phyloP scores from a whole-genome alignment of 352 stramenopile genomes.

The Phytophthora rubi region DNA sequence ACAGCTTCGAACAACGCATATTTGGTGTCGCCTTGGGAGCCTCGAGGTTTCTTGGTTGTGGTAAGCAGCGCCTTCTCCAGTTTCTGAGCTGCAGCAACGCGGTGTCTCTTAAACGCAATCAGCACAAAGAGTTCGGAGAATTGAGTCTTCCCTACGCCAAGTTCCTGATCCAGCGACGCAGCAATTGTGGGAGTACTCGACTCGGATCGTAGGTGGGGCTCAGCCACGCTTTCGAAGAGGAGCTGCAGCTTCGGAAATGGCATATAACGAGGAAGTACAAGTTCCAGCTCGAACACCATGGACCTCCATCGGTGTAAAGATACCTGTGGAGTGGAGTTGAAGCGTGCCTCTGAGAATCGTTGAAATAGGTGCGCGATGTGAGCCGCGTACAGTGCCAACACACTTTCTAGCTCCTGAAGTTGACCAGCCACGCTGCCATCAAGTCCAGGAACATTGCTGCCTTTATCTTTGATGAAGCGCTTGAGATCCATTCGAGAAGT shows the following conservation, averaged over 20 bases:
- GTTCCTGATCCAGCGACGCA: slow-evolving; percentile 25
- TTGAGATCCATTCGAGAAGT: slow-evolving; percentile 22
- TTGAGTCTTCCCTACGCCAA: slow-evolving; percentile 27
- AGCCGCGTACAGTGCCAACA: slow-evolving; percentile 50
- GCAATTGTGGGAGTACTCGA: neutral
- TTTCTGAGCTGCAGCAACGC: slow-evolving; percentile 11
- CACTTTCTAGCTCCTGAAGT: slow-evolving; percentile 38
- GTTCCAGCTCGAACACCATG: slow-evolving; percentile 42
- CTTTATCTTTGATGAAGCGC: slow-evolving; percentile 3
- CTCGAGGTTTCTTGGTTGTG: slow-evolving; percentile 4
- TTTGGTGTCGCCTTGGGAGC: neutral
- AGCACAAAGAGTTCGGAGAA: slow-evolving; percentile 43
- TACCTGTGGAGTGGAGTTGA: slow-evolving; percentile 36
- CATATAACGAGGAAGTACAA: slow-evolving; percentile 36
- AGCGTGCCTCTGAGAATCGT: slow-evolving; percentile 37
- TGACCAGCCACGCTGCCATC: neutral
- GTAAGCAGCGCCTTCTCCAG: slow-evolving; percentile 10
- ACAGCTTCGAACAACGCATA: neutral
- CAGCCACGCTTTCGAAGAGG: slow-evolving; percentile 31
- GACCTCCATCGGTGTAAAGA: slow-evolving; percentile 38
- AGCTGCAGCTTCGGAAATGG: slow-evolving; percentile 26
- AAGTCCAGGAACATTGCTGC: neutral
- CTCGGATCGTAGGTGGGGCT: neutral
- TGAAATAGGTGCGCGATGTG: slow-evolving; percentile 56
- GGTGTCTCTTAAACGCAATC: slow-evolving; percentile 36